These are phyloP conservation scores for Suillus variegatus DNA, from an alignment of 768 basidiomycete species.

Conservation along the genomic window DNA sequence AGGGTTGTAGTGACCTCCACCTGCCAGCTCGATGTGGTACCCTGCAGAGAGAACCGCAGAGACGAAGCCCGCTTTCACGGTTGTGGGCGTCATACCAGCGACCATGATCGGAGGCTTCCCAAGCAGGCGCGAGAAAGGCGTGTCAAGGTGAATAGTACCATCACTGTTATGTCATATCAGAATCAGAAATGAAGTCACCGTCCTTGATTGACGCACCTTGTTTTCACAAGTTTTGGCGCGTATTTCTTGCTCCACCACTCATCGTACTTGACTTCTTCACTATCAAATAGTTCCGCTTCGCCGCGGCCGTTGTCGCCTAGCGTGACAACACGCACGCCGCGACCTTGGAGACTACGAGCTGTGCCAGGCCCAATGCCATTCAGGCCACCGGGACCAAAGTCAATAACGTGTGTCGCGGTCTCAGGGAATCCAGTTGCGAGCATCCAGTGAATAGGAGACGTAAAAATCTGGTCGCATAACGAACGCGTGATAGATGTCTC, in stretches of 20 bases:
- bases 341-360: conserved; percentile 87
- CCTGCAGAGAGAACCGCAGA: conserved; percentile 91
- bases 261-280: conserved; percentile 67
- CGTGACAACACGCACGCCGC: conserved; percentile 88
- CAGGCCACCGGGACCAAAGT: conserved; percentile 94
- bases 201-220: conserved; percentile 55
- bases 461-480: conserved; percentile 93
- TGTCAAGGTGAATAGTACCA: conserved; percentile 90
- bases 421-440: conserved; percentile 89
- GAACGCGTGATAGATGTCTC: conserved; percentile 80
- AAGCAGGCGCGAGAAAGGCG: conserved; percentile 92
- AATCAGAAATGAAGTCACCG: conserved; percentile 12
- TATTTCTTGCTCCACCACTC: conserved; percentile 92
- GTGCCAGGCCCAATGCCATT: conserved; percentile 94
- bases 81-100: conserved; percentile 98
- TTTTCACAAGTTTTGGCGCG: conserved; percentile 83
- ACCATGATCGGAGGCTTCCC: conserved; percentile 99
- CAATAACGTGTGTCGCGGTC: conserved; percentile 90
- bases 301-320: conserved; percentile 90
- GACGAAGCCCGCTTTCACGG: conserved; percentile 94
- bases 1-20: conserved; percentile 96
- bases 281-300: conserved; percentile 81
- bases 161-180: conserved; percentile 51
- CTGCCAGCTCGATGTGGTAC: conserved; percentile 95
- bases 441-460: conserved; percentile 88